Evolutionary conservation across 1,139 yeast species (phyloP), one percentile per base, ranked within the genome.

Genomic region (Kodamaea alishanica): DNA sequence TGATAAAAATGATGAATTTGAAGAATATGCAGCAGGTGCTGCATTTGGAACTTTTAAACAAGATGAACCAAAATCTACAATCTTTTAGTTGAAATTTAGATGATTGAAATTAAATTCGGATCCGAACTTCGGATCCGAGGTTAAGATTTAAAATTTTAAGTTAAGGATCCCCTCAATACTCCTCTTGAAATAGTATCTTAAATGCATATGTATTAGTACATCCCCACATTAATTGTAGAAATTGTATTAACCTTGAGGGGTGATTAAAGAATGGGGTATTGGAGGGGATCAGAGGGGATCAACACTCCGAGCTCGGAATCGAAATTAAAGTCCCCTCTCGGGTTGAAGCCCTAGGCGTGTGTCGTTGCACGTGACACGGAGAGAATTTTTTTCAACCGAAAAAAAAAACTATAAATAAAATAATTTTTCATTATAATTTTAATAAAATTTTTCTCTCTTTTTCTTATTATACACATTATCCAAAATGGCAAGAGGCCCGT

Each of bases 401-500:
- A 31, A 39, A 34, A 39, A 31, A 39, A 28, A 22, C 15, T 26
- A 9, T 26, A 26, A 28, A 22, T 9, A 4, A 8, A 26, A 6
- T 10, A 10, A 28, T 9, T 29, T 8, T 29, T 28, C 8, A 6
- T 9, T 6, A 6, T 32, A 4, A 10, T 15, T 6, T n/a, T 20
- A 9, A 11, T 33, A 27, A 29, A 32, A 20, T 22, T 15, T 34
- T 39, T 40, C 30, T 29, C 43, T 35, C 35, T 36, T 34, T 32
- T 40, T 36, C 42, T 34, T 39, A 42, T 40, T 32, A 41, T 45
- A 46, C 55, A 49, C 50, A 60, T 58, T 61, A 63, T 58, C 65
- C 56, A 82, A 76, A 75, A 85, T 85, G 95, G 94, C 89, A 79
- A 84, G 95, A 84, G 95, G 95, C 84, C 95, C 92, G 85, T 80